phyloP scores from a whole-genome alignment of 768 basidiomycete species.

The Leccinellum rugosiceps region DNA sequence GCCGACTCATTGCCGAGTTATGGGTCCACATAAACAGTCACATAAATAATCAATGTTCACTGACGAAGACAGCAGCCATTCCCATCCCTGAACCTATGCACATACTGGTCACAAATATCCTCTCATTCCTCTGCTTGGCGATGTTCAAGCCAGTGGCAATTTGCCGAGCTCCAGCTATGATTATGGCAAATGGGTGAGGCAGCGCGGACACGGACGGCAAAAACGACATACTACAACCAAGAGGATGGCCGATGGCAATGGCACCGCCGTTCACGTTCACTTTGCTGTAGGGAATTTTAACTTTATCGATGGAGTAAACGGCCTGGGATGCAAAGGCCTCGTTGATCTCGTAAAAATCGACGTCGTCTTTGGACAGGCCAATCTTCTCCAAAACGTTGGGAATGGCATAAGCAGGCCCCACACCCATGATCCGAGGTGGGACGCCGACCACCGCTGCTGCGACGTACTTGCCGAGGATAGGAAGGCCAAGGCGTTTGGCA shows the following conservation, averaged over 20 bases:
- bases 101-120: constrained; percentile 88
- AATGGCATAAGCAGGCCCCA: constrained; percentile 88
- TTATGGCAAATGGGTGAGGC: constrained; percentile 6
- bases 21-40: not conserved
- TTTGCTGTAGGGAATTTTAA: constrained; percentile 71
- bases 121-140: constrained; percentile 70
- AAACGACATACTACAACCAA: constrained; percentile 70
- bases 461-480: constrained; percentile 84
- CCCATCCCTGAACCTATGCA: constrained; percentile 91
- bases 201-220: constrained; percentile 1
- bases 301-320: constrained; percentile 63
- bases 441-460: constrained; percentile 71
- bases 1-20: not conserved
- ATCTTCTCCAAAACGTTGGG: constrained; percentile 66
- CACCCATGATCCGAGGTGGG: constrained; percentile 85
- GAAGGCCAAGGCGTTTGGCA: constrained; percentile 80
- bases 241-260: constrained; percentile 86
- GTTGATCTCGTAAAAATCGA: constrained; percentile 92
- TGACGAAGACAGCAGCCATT: constrained; percentile 85
- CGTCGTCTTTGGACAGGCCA: constrained; percentile 62
- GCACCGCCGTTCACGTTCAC: constrained; percentile 89
- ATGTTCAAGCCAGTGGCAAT: constrained; percentile 81
- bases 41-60: constrained; percentile 57
- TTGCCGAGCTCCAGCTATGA: constrained; percentile 76
- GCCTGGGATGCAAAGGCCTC: constrained; percentile 89